phyloP scores from a whole-genome alignment of 257 asterid genomes.

The Nicotiana benthamiana region DNA sequence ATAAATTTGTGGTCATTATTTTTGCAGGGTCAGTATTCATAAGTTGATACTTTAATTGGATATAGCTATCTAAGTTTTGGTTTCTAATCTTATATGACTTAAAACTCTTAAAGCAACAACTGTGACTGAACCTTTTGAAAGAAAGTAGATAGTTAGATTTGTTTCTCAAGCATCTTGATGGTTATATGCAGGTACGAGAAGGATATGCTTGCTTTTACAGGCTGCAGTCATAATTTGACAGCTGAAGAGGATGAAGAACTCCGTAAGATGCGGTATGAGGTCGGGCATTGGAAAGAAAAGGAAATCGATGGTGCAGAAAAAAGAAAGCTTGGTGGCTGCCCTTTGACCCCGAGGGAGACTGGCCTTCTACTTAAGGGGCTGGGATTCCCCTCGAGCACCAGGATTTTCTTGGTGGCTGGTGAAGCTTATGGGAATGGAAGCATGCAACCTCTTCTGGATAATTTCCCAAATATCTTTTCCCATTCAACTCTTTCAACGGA shows the following conservation, averaged over 20 bases:
- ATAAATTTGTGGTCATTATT: not conserved
- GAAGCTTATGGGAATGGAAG: constrained; percentile 93
- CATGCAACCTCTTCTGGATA: constrained; percentile 68
- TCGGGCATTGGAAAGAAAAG: constrained; percentile 95
- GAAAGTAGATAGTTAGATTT: not conserved
- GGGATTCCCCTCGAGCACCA: constrained; percentile 64
- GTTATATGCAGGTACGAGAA: constrained; percentile 67
- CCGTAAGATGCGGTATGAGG: constrained; percentile 73
- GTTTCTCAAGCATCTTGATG: not conserved
- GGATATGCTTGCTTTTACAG: constrained; percentile 97
- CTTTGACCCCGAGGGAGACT: constrained; percentile 92
- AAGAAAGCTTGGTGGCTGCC: constrained; percentile 86
- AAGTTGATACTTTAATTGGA: not conserved
- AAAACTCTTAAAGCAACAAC: not conserved
- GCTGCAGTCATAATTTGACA: constrained; percentile 89
- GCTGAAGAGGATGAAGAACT: constrained; percentile 80
- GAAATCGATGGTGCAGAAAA: constrained; percentile 77
- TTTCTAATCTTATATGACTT: not conserved
- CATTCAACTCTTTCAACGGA: constrained; percentile 66
- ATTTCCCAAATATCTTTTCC: constrained; percentile 67
- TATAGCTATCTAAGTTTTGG: not conserved
- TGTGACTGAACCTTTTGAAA: not conserved
- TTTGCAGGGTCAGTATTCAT: not conserved
- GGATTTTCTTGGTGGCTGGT: constrained; percentile 90
- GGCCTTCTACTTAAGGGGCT: constrained; percentile 82